phyloP scores from a whole-genome alignment of 768 basidiomycete species.

The Tylopilus plumbeoviolaceoides region DNA sequence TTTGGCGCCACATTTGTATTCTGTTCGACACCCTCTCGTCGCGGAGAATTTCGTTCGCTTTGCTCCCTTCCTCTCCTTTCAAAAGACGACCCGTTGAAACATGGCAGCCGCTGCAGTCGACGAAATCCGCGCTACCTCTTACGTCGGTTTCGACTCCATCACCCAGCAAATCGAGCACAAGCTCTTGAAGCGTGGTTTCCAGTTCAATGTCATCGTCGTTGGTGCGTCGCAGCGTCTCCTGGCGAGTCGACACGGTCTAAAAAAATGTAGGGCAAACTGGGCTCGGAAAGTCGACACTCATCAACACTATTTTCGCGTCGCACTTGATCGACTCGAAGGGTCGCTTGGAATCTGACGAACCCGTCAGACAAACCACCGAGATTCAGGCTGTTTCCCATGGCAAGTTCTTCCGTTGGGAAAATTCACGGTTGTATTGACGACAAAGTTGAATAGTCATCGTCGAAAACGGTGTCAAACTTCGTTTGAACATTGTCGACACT shows the following conservation, averaged over 20 bases:
- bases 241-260: neutral
- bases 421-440: slow-evolving; percentile 10
- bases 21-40: slow-evolving; percentile 13
- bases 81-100: slow-evolving; percentile 8
- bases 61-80: slow-evolving; percentile 13
- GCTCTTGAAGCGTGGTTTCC: slow-evolving; percentile 97
- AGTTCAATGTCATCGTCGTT: slow-evolving; percentile 97
- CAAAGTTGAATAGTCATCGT: slow-evolving; percentile 66
- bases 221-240: slow-evolving; percentile 49
- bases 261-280: slow-evolving; percentile 81
- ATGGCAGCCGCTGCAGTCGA: slow-evolving; percentile 49
- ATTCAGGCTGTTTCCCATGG: slow-evolving; percentile 95
- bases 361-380: slow-evolving; percentile 93
- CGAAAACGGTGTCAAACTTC: slow-evolving; percentile 92
- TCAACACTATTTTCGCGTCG: slow-evolving; percentile 98
- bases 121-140: slow-evolving; percentile 88
- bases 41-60: slow-evolving; percentile 18
- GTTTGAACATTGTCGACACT: slow-evolving; percentile 97
- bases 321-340: slow-evolving; percentile 99
- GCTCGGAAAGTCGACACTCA: slow-evolving; percentile 95
- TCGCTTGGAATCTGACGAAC: slow-evolving; percentile 80
- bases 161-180: slow-evolving; percentile 98
- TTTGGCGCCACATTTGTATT: slow-evolving; percentile 26
- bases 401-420: slow-evolving; percentile 30
- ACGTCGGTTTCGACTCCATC: slow-evolving; percentile 98